Conservation (phyloP, 1,139 yeast genomes). For the Pneumocystis wakefieldiae region DNA sequence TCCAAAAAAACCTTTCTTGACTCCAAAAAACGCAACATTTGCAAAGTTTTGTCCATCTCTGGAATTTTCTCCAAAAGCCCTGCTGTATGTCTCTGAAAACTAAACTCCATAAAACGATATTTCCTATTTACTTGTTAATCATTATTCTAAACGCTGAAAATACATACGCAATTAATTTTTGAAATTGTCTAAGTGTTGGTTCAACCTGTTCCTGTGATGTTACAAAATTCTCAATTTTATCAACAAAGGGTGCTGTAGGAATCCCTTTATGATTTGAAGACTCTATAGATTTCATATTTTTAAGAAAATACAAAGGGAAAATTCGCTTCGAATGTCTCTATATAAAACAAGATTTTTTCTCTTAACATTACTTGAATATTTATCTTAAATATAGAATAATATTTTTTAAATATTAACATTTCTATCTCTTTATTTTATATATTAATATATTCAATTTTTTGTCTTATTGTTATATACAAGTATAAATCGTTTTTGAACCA, state of each 20-base stretch:
- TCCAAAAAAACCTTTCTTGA: constrained; percentile 25
- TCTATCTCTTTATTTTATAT: too few species aligned
- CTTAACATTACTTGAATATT: too few species aligned
- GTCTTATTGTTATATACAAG: too few species aligned
- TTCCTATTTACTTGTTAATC: constrained; percentile 22
- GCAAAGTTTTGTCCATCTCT: constrained; percentile 71
- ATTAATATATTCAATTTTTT: too few species aligned
- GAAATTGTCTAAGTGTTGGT: constrained; percentile 49
- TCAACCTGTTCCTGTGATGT: constrained; percentile 60
- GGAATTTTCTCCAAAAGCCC: constrained; percentile 69
- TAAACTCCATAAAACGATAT: constrained; percentile 66
- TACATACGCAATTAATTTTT: constrained; percentile 32
- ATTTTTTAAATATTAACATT: too few species aligned
- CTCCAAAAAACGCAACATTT: constrained; percentile 49
- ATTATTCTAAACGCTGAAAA: not conserved
- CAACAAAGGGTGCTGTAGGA: constrained; percentile 92
- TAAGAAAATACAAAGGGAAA: not conserved
- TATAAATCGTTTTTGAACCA: too few species aligned
- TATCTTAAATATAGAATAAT: too few species aligned
- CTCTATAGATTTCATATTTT: not conserved
- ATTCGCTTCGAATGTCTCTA: not conserved
- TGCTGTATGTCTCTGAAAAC: constrained; percentile 52
- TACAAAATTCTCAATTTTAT: constrained; percentile 61
- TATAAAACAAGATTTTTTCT: not conserved
- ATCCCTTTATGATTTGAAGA: constrained; percentile 59